Conservation (phyloP, 2,329 filamentous ascomycete species). For the Nigrospora osmanthi region DNA sequence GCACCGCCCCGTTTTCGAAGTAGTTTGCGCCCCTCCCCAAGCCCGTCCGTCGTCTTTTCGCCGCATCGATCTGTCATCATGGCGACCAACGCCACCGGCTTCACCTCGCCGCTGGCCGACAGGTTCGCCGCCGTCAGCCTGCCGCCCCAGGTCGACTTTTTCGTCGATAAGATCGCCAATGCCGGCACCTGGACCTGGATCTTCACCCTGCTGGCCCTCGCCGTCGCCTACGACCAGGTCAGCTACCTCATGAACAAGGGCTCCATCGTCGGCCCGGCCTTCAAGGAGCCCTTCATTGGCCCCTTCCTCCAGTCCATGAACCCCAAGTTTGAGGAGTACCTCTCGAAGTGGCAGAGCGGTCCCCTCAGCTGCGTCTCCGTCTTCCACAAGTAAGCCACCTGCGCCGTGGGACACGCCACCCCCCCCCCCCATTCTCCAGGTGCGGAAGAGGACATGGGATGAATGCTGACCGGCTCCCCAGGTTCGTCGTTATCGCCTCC, state of each 20-base stretch:
- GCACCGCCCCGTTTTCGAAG: neutral
- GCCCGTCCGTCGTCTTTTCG: too few species aligned
- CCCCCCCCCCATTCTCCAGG: neutral
- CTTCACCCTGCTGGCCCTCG: slow-evolving; percentile 61
- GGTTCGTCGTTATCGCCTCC: slow-evolving; percentile 95
- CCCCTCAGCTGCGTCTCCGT: slow-evolving; percentile 94
- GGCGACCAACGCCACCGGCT: slow-evolving; percentile 54
- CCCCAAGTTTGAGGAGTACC: slow-evolving; percentile 86
- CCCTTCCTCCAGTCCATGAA: slow-evolving; percentile 89
- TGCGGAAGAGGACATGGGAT: neutral
- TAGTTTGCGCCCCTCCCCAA: too few species aligned
- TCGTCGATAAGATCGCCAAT: slow-evolving; percentile 48
- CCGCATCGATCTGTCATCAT: slow-evolving; percentile 19
- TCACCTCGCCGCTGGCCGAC: slow-evolving; percentile 61
- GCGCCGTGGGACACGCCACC: neutral
- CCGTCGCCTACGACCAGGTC: slow-evolving; percentile 83
- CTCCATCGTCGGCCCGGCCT: slow-evolving; percentile 63
- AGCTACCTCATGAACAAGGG: slow-evolving; percentile 71
- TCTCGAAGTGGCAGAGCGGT: slow-evolving; percentile 86
- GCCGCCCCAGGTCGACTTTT: slow-evolving; percentile 46
- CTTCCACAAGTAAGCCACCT: slow-evolving; percentile 80
- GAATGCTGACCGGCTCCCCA: slow-evolving; percentile 25
- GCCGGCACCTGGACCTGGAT: slow-evolving; percentile 55
- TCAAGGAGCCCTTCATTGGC: slow-evolving; percentile 84
- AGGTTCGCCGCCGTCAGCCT: slow-evolving; percentile 40